A percentile compares a stretch with the other conserved stretches of the same genome.
phyloP scores from a whole-genome alignment of 148 eudicot species.

The Chenopodium suecicum region DNA sequence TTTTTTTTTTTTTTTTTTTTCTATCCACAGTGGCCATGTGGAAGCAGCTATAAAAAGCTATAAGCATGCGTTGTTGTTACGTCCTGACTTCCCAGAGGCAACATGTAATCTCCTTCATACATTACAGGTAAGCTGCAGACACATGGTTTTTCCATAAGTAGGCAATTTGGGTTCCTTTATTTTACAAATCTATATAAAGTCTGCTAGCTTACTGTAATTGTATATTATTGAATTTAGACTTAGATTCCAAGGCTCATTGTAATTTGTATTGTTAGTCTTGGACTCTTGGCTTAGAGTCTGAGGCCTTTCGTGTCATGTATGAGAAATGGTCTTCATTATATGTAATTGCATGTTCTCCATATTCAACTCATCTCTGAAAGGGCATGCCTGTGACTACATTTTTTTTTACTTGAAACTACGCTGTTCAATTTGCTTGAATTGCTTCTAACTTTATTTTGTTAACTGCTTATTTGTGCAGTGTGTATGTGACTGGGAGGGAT shows the following conservation, averaged over 20 bases:
- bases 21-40: conserved; percentile 63
- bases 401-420: not conserved
- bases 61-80: conserved; percentile 69
- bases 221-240: not conserved
- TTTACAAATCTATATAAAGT: not conserved
- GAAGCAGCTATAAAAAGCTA: conserved; percentile 87
- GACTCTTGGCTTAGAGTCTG: not conserved
- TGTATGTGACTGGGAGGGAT: conserved; percentile 90
- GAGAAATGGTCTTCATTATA: not conserved
- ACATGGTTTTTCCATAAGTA: not conserved
- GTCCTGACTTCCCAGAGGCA: conserved; percentile 96
- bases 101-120: conserved; percentile 96
- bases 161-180: not conserved
- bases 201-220: not conserved
- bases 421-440: not conserved
- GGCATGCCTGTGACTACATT: not conserved
- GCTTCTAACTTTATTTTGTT: not conserved
- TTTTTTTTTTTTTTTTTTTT: not conserved
- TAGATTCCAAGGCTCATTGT: not conserved
- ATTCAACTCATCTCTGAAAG: not conserved
- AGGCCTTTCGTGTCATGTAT: not conserved
- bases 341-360: not conserved
- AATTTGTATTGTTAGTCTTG: not conserved
- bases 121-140: conserved; percentile 57
- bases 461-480: conserved; percentile 43